Percentiles rank a stretch among this genome's conserved stretches.
phyloP scores from a whole-genome alignment of 106 monocot genomes.

The Chionographis japonica region DNA sequence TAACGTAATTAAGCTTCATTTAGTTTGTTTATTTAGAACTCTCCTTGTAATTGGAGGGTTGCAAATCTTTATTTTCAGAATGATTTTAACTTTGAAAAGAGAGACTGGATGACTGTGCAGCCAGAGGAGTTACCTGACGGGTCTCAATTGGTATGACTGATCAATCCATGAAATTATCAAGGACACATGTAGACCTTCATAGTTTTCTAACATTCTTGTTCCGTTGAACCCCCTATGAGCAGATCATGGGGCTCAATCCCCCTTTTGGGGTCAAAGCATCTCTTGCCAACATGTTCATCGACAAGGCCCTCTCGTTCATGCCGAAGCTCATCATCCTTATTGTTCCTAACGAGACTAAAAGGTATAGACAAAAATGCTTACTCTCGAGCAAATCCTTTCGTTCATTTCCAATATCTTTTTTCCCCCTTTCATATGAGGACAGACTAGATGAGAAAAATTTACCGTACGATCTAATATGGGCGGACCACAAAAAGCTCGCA shows the following conservation, averaged over 20 bases:
- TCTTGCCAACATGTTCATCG: constrained; percentile 86
- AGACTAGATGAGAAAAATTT: constrained; percentile 72
- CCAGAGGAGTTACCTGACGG: constrained; percentile 11
- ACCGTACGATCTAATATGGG: constrained; percentile 86
- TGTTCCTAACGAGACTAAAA: constrained; percentile 70
- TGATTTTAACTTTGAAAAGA: constrained; percentile 34
- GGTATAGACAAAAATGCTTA: constrained; percentile 19
- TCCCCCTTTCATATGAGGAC: constrained; percentile 1
- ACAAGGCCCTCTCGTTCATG: constrained; percentile 72
- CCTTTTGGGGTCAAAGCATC: constrained; percentile 81
- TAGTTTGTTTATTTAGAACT: no score
- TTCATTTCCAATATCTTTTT: background rate
- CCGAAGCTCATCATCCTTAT: constrained; percentile 90
- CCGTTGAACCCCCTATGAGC: background rate
- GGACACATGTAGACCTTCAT: no score
- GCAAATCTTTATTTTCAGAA: constrained; percentile 13
- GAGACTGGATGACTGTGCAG: constrained; percentile 34
- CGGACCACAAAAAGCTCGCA: constrained; percentile 50
- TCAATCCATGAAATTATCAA: background rate
- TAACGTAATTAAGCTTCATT: no score
- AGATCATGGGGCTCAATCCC: constrained; percentile 98
- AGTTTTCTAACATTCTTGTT: background rate
- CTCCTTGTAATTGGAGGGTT: no score
- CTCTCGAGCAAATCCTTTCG: background rate
- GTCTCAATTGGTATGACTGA: constrained; percentile 21